Base-by-base conservation (phyloP, 108 stramenopile species). In the Aurantiochytrium sp. region DNA sequence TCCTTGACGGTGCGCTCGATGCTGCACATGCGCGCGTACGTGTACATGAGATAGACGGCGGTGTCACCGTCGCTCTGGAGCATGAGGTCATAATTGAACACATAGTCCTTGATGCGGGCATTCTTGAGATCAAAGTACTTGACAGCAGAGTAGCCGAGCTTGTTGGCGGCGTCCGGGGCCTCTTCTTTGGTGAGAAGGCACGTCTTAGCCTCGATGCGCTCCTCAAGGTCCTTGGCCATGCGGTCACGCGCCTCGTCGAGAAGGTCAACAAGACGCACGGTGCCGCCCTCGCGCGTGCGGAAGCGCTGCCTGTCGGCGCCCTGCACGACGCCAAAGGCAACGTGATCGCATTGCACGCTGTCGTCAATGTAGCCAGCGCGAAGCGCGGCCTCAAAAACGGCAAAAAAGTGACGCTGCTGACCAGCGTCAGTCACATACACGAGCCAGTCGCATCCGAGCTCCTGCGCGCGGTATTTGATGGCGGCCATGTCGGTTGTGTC, bases 401-500 rank as follows among this genome's bases (percentile, higher is more conserved):
- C 95, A 51, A 96, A 92, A 89, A 99, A 98, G 91, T 99, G 99
- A 90, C 96, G 96, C 18, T 94, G 96, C 92, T 99, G 99, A 5
- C 97, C 96, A 71, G 96, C 96, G 90, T 99, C 99, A 6, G 98
- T 99, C 92, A 99, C 96, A 93, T 96, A 97, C 83, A 99, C 96
- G 89, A 98, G 91, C 55, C 98, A 96, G 45, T 95, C 90, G 21
- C 96, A 96, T 59, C 92, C 92, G 58, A 99, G 87, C 21, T 94
- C 93, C 19, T 91, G 47, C 59, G 98, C 60, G 57, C 99, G 96
- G 91, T 99, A 97, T 90, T 96, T 96, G 87, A 99, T 92, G 45
- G 99, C 99, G 4, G 99, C 97, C 96, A 98, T 97, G 93, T 99
- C 99, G 58, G 99, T 99, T 47, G 96, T 96, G 93, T 99, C 99